phyloP scores from a whole-genome alignment of 768 basidiomycete genomes.

The Russula lepida region DNA sequence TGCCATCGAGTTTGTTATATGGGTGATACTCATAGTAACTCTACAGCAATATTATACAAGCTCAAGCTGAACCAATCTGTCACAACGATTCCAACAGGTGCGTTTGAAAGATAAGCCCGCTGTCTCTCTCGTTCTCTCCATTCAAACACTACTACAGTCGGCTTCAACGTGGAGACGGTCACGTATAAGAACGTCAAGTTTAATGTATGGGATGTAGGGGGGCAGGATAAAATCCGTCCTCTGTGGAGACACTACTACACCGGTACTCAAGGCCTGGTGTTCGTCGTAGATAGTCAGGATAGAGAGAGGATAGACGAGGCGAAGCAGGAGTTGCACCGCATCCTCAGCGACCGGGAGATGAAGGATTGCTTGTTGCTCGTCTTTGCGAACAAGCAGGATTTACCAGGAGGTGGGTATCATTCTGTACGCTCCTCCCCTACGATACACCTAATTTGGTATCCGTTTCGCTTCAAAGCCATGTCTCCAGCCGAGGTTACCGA shows the following conservation, averaged over 20 bases:
- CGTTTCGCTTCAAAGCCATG: slow-evolving; percentile 56
- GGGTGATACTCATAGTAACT: slow-evolving; percentile 11
- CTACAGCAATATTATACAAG: slow-evolving; percentile 92
- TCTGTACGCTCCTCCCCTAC: neutral
- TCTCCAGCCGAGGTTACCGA: slow-evolving; percentile 99
- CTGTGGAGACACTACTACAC: slow-evolving; percentile 99
- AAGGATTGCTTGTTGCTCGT: slow-evolving; percentile 93
- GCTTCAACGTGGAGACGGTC: slow-evolving; percentile 98
- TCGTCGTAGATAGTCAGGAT: slow-evolving; percentile 96
- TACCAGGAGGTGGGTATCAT: slow-evolving; percentile 72
- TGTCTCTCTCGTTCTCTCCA: neutral
- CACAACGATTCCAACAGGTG: slow-evolving; percentile 95
- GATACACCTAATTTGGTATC: neutral
- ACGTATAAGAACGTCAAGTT: slow-evolving; percentile 98
- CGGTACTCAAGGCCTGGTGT: slow-evolving; percentile 96
- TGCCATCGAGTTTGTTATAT: neutral
- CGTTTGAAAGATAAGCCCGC: slow-evolving; percentile 19
- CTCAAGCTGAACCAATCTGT: slow-evolving; percentile 98
- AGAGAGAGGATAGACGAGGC: slow-evolving; percentile 94
- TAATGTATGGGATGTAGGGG: slow-evolving; percentile 95
- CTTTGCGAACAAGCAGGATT: slow-evolving; percentile 99
- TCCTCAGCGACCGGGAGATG: slow-evolving; percentile 96
- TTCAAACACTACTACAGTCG: slow-evolving; percentile 44
- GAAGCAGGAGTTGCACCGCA: slow-evolving; percentile 89
- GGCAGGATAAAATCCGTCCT: slow-evolving; percentile 99